Conservation (phyloP, 2,329 filamentous ascomycete species). For the Geosmithia flava region DNA sequence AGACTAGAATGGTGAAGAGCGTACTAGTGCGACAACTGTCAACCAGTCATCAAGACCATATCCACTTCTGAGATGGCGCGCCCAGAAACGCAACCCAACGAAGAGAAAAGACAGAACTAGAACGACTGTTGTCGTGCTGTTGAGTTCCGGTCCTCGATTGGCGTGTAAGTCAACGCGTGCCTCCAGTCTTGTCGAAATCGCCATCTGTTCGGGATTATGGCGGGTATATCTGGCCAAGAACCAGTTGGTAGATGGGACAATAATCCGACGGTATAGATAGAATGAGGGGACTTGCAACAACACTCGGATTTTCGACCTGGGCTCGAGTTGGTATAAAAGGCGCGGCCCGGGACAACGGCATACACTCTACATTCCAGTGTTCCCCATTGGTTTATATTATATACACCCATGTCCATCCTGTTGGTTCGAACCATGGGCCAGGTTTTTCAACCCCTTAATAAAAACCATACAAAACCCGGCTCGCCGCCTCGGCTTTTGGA, state of each 20-base stretch:
- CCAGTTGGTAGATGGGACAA: neutral
- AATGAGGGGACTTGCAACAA: too few species aligned
- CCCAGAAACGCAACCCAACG: neutral
- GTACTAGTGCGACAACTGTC: neutral
- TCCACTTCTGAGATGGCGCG: neutral
- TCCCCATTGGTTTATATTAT: too few species aligned
- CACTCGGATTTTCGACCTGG: too few species aligned
- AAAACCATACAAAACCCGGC: too few species aligned
- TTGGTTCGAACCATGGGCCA: too few species aligned
- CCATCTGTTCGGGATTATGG: neutral
- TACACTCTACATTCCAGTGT: too few species aligned
- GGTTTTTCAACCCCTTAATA: too few species aligned
- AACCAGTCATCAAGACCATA: neutral
- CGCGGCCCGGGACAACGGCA: too few species aligned
- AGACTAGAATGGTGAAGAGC: neutral
- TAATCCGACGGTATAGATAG: neutral
- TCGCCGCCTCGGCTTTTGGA: too few species aligned
- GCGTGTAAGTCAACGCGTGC: neutral
- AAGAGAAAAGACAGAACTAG: neutral
- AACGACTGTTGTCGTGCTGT: neutral
- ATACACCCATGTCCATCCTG: too few species aligned
- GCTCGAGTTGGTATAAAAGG: too few species aligned
- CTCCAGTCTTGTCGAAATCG: neutral
- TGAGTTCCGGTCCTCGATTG: neutral
- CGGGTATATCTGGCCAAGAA: neutral